phyloP scores from a whole-genome alignment of 257 asterid species.

The Lycium barbarum region DNA sequence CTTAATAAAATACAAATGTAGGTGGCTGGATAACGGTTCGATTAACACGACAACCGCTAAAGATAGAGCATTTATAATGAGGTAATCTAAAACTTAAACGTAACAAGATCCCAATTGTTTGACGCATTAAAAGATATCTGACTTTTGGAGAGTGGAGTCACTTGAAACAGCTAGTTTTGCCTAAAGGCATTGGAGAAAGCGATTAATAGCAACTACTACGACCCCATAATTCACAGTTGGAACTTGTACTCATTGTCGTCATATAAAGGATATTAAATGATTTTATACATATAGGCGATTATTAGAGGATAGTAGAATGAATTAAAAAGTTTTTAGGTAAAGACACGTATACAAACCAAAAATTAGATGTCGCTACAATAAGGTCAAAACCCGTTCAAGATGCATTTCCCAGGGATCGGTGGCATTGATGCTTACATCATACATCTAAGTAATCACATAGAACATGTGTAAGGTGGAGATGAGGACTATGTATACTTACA shows the following conservation, averaged over 20 bases:
- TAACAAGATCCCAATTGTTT: slow-evolving; percentile 10
- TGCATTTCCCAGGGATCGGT: neutral
- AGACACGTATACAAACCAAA: slow-evolving; percentile 9
- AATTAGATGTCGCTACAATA: neutral
- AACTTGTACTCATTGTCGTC: slow-evolving; percentile 10
- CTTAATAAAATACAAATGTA: slow-evolving; percentile 25
- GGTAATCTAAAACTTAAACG: slow-evolving; percentile 2
- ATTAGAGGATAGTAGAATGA: neutral
- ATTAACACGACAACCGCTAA: neutral
- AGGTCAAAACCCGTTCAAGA: neutral
- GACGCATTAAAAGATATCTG: slow-evolving; percentile 21
- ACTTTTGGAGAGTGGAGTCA: neutral
- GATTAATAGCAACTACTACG: neutral
- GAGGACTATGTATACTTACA: neutral
- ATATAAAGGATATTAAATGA: neutral
- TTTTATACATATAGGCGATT: neutral
- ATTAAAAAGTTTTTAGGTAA: neutral
- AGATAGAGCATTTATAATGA: slow-evolving; percentile 15
- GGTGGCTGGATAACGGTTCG: neutral
- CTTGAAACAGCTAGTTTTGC: slow-evolving; percentile 18
- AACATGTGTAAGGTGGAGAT: slow-evolving; percentile 1
- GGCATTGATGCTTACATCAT: neutral
- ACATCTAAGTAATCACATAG: neutral
- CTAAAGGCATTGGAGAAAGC: neutral
- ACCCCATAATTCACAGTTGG: slow-evolving; percentile 5